Base-by-base conservation (phyloP, 2,329 filamentous ascomycete species). In the Madurella fahalii region DNA sequence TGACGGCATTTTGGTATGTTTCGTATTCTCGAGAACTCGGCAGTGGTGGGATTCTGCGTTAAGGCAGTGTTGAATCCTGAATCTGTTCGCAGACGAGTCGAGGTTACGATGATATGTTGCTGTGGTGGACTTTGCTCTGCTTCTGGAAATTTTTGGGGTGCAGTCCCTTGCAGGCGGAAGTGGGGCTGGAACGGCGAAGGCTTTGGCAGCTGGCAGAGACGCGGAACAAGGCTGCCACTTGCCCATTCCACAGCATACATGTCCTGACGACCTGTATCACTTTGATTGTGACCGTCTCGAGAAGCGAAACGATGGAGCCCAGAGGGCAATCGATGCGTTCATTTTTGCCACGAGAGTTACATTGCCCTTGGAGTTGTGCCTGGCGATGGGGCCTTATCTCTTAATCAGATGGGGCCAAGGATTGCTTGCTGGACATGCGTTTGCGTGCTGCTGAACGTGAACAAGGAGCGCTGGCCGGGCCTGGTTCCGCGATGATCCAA, bases 1-100 rank as follows among this genome's bases (percentile, higher is more conserved):
- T 31, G 90, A 94, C 59, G 91, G 90, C 91, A 96, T 91, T 31
- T 52, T 65, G 58, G 20, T 8, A 13, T 32, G 17, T 31, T 5
- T 30, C 37, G n/a, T 25, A 25, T 25, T 25, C 25, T 7, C 25
- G 25, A 25, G 12, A 2, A 25, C 40, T 30, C 40, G 31, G 37
- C 25, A 7, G 52, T 20, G 39, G 11, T 40, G 46, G 39, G 52
- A 54, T 42, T 37, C 37, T 16, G 42, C 16, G n/a, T 15, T 11
- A 11, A 11, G 16, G 37, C 11, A 2, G 11, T 42, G 17, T 17
- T 37, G 9, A 13, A 25, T n/a, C 41, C 12, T 40, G 34, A 30
- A 15, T 42, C 13, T 11, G 31, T 30, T 30, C 17, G n/a, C n/a
- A 15, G 40, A 17, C 34, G 25, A 49, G 42, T 43, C 45, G 30